Evolutionary conservation across 441 rosid species (phyloP), one percentile per base, ranked within the genome.

Genomic region (Flueggea neowawraea): DNA sequence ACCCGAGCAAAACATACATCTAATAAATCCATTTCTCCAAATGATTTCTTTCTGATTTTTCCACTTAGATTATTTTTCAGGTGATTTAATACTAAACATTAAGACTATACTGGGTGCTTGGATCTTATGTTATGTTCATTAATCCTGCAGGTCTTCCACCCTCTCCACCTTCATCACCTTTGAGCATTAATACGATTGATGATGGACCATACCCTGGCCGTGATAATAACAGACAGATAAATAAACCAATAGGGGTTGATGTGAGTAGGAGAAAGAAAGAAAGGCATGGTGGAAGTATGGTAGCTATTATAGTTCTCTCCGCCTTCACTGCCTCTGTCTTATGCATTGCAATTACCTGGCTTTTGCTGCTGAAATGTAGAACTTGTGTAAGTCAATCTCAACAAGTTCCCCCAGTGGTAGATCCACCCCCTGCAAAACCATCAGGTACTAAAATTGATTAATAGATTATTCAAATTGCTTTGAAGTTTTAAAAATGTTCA

Each of bases 241-340:
- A 73, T 51, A 87, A 87, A 67, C 94, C 94, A 12, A 61, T 84
- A 64, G 94, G 88, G 44, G 88, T 81, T 61, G 72, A 76, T 58
- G 79, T 84, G 56, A 79, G 75, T 0, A 79, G 64, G 71, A 74
- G 73, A 62, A 75, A 69, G 62, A 77, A 66, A 54, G 70, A 68
- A 2, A 68, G 79, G 31, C 66, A 63, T 53, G 58, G 68, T 55
- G 70, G 76, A 78, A 74, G 81, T 74, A 69, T 65, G 48, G 54
- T 79, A 31, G 78, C 81, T 47, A 69, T 80, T n/a, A 73, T 87
- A 58, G 73, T 75, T 60, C 64, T 84, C 50, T 87, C 90, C 43
- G 71, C 78, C 48, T 80, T 84, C 69, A 65, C 67, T 28, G 84
- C 78, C 51, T 65, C 78, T 39, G 49, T 79, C 57, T 22, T 80